These are phyloP conservation scores for Aschersonia sp. DNA, from an alignment of 2,329 filamentous ascomycete genomes.

Conservation along the genomic window DNA sequence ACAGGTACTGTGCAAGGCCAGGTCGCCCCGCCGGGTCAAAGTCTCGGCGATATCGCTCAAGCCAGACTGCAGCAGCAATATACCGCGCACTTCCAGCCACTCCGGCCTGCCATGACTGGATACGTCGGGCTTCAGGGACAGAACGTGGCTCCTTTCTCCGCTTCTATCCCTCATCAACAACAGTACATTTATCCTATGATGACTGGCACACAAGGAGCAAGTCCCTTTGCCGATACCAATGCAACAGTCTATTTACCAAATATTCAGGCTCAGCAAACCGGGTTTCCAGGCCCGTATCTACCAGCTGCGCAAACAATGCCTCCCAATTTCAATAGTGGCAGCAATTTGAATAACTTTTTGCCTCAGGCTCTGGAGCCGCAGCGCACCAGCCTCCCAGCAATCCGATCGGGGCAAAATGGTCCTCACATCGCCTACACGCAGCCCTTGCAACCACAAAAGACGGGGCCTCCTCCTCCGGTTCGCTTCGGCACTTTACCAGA, in stretches of 20 bases:
- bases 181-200: slow-evolving; percentile 34
- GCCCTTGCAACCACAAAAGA: slow-evolving; percentile 31
- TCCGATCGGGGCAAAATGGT: slow-evolving; percentile 34
- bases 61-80: slow-evolving; percentile 50
- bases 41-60: slow-evolving; percentile 57
- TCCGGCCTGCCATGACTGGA: slow-evolving; percentile 23
- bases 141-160: slow-evolving; percentile 22
- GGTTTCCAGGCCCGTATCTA: slow-evolving; percentile 33
- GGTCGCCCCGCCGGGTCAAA: slow-evolving; percentile 61
- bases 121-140: slow-evolving; percentile 19
- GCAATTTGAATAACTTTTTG: slow-evolving; percentile 41
- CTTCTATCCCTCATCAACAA: slow-evolving; percentile 12
- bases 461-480: slow-evolving; percentile 64
- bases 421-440: slow-evolving; percentile 38
- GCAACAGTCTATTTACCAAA: slow-evolving; percentile 26
- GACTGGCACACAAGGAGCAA: slow-evolving; percentile 26
- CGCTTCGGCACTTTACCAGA: slow-evolving; percentile 68
- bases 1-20: slow-evolving; percentile 54
- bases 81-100: slow-evolving; percentile 29
- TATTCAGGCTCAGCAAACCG: slow-evolving; percentile 49
- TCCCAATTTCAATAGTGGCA: slow-evolving; percentile 20
- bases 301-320: slow-evolving; percentile 26
- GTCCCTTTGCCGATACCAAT: slow-evolving; percentile 24
- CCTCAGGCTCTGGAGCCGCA: slow-evolving; percentile 47
- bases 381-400: slow-evolving; percentile 33